These are phyloP conservation scores for Exophiala oligosperma DNA, from an alignment of 2,329 filamentous ascomycete genomes.

Conservation along the genomic window DNA sequence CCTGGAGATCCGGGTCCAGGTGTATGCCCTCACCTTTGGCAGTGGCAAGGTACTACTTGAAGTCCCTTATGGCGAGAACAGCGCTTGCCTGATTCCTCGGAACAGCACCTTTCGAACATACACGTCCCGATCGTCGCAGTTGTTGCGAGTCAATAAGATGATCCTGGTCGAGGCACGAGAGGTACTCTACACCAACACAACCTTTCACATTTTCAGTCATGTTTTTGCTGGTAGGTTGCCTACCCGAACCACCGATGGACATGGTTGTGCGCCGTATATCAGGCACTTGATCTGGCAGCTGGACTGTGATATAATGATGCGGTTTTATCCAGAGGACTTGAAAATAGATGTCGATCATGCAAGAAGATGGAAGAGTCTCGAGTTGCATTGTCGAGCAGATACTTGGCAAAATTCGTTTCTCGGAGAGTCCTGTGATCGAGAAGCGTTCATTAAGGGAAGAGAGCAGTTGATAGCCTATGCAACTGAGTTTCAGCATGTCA, in stretches of 20 bases:
- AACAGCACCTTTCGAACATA: constrained; percentile 4
- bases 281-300: constrained; percentile 26
- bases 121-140: constrained; percentile 18
- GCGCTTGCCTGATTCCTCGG: constrained; percentile 18
- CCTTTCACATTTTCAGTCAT: constrained; percentile 20
- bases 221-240: constrained; percentile 26
- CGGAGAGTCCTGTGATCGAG: constrained; percentile 27
- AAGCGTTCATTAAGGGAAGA: constrained; percentile 22
- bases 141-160: constrained; percentile 23
- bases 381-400: constrained; percentile 26
- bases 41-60: constrained; percentile 17
- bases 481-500: constrained; percentile 16
- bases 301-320: constrained; percentile 27
- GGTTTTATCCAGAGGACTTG: constrained; percentile 20
- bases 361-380: constrained; percentile 15
- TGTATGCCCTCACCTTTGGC: constrained; percentile 48
- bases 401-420: constrained; percentile 26
- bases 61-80: constrained; percentile 12
- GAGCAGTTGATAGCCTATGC: constrained; percentile 24
- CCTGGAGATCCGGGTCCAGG: constrained; percentile 50
- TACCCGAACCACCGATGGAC: constrained; percentile 12
- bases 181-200: constrained; percentile 26
- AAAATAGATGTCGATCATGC: constrained; percentile 10
- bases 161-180: constrained; percentile 25
- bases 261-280: constrained; percentile 14